Conservation (phyloP, 371 early-diverging fungal genomes). For the Apophysomyces variabilis region DNA sequence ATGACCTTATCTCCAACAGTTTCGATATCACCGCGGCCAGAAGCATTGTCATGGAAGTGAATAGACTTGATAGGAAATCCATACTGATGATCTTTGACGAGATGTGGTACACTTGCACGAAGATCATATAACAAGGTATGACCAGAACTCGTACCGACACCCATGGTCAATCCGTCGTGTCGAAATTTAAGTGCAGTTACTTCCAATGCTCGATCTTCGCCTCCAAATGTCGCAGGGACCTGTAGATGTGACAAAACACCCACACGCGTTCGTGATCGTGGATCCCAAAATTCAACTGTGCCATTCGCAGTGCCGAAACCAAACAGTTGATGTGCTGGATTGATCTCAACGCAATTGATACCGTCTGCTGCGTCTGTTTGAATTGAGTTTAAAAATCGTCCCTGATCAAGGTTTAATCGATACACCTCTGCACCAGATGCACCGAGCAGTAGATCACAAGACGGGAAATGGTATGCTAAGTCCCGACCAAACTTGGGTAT, state of each 20-base stretch:
- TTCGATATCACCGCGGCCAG: conserved; percentile 34
- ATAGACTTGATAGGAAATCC: conserved; percentile 95
- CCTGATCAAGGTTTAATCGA: conserved; percentile 94
- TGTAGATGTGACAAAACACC: conserved; percentile 64
- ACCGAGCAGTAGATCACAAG: conserved; percentile 89
- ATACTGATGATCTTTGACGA: conserved; percentile 95
- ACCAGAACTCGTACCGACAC: conserved; percentile 91
- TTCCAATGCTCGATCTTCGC: conserved; percentile 35
- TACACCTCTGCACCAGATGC: conserved; percentile 88
- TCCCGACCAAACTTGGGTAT: conserved; percentile 97
- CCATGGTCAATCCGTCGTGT: conserved; percentile 88
- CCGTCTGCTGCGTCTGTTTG: conserved; percentile 75
- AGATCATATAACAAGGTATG: conserved; percentile 95
- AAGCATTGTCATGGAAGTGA: conserved; percentile 76
- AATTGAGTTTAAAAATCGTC: conserved; percentile 89
- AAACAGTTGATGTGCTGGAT: conserved; percentile 92
- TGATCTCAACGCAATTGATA: conserved; percentile 84
- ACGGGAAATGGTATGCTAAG: conserved; percentile 89
- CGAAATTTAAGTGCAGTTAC: conserved; percentile 84
- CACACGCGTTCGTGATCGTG: conserved; percentile 77
- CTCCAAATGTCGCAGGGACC: conserved; percentile 52
- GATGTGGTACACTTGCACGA: conserved; percentile 80
- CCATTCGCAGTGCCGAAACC: conserved; percentile 91
- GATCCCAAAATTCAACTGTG: conserved; percentile 95
- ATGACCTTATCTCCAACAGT: conserved; percentile 73